Base-by-base conservation (phyloP, 1,284 basidiomycete genomes). In the Pascua guehoae region DNA sequence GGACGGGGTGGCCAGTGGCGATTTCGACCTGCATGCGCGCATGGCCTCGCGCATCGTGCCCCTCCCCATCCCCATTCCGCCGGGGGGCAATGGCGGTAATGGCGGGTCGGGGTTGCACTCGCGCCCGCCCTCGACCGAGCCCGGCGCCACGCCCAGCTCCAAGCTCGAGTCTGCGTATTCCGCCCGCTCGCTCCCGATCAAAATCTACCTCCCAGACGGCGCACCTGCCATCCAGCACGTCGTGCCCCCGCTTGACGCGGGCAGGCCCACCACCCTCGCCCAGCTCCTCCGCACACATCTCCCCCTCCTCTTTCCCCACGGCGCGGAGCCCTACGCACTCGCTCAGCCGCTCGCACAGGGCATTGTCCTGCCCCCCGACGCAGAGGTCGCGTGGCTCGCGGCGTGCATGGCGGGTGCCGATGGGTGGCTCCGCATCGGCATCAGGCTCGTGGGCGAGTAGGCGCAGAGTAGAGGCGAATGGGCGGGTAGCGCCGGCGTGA, bases 1-100 rank as follows among this genome's bases (percentile, higher is more conserved):
- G 93, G 90, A 95, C 66, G 92, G 91, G 8, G 88, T 96, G 62
- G 86, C 86, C 78, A 87, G 64, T 91, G 92, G 94, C 77, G 93
- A 95, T 74, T 97, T 94, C 71, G 93, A 97, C 65, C 85, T 92
- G 61, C 96, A 90, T 70, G 93, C 90, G 86, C 84, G 88, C 43
- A 88, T 97, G 63, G 91, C 91, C 1, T 84, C 87, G 11, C 93
- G 94, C 70, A 83, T 98, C 5, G 65, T 82, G 1, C 81, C 82
- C 2, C 68, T 78, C 1, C 80, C 80, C 0, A 65, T 63, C 85
- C 87, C 52, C 84, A 86, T 16, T 83, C 71, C 84, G 12, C 8
- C 12, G 9, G 12, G 24, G 9, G 47, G 47, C 8, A 47, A 47
- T 16, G 46, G 46, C 36, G 47, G 47, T 2, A 39, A 39, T 16